Evolutionary conservation across 345 rosid species (phyloP).

Genomic region (Salix dunnii): DNA sequence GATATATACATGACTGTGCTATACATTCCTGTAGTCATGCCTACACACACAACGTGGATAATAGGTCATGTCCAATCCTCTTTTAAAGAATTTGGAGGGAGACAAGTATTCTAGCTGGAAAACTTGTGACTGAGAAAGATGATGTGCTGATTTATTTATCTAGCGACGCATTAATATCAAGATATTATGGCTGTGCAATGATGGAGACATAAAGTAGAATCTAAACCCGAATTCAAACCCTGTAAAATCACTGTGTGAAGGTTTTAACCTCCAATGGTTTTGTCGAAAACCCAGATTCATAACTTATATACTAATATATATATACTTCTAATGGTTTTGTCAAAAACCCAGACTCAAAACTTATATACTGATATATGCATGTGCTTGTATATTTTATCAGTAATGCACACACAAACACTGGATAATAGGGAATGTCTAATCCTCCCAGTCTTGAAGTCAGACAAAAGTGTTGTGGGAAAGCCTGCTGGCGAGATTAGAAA

Average conservation of each 20-base stretch:
- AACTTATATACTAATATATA: background rate
- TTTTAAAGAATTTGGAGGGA: background rate
- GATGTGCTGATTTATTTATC: background rate
- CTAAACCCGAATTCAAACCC: background rate
- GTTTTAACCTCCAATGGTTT: background rate
- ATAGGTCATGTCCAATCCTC: background rate
- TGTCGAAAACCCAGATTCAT: background rate
- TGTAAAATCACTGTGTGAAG: background rate
- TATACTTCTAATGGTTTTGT: background rate
- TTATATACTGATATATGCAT: background rate
- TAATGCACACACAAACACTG: background rate
- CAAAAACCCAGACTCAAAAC: background rate
- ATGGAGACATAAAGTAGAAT: background rate
- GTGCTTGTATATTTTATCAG: background rate
- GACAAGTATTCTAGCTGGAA: background rate
- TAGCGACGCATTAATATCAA: background rate
- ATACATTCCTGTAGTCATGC: background rate
- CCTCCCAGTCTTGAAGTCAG: background rate
- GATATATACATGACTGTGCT: background rate
- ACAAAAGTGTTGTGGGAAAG: background rate
- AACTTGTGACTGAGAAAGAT: slow-evolving; percentile 1
- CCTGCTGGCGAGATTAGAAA: background rate
- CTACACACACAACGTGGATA: background rate
- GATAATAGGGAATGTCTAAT: background rate
- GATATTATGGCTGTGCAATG: background rate